A percentile compares a stretch with the other conserved stretches of the same genome.
phyloP scores from a whole-genome alignment of 441 rosid genomes.

The Sinapis alba region DNA sequence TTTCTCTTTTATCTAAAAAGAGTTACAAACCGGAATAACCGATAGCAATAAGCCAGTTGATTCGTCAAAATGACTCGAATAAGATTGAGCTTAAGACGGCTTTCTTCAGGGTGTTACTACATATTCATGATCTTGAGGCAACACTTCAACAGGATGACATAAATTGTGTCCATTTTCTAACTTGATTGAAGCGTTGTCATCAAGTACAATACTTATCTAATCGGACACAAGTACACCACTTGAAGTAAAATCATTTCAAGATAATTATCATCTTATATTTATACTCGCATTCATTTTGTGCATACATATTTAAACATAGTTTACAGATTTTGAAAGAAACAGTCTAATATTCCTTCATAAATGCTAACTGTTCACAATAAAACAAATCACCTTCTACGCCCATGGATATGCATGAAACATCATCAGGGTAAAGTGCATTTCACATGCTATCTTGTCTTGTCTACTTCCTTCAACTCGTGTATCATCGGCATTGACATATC shows the following conservation, averaged over 20 bases:
- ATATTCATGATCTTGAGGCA: too few relatives aligned
- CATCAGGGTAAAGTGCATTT: background rate
- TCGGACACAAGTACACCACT: background rate
- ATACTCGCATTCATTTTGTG: background rate
- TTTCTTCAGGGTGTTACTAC: too few relatives aligned
- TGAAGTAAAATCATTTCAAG: background rate
- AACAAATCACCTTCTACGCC: background rate
- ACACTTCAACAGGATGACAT: too few relatives aligned
- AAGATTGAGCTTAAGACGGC: too few relatives aligned
- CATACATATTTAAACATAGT: background rate
- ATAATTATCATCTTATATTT: background rate
- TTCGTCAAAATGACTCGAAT: too few relatives aligned
- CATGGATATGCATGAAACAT: background rate
- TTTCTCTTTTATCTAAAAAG: too few relatives aligned
- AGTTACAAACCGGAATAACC: too few relatives aligned
- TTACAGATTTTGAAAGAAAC: background rate
- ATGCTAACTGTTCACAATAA: background rate
- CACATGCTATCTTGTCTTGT: background rate
- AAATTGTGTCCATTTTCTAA: too few relatives aligned
- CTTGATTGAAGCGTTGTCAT: too few relatives aligned
- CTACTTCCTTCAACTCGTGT: background rate
- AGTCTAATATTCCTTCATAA: background rate
- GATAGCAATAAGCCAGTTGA: too few relatives aligned
- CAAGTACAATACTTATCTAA: background rate
- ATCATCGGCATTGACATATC: background rate